Evolutionary conservation across 1,139 yeast species (phyloP).

Genomic region (Zygotorulaspora mrakii): DNA sequence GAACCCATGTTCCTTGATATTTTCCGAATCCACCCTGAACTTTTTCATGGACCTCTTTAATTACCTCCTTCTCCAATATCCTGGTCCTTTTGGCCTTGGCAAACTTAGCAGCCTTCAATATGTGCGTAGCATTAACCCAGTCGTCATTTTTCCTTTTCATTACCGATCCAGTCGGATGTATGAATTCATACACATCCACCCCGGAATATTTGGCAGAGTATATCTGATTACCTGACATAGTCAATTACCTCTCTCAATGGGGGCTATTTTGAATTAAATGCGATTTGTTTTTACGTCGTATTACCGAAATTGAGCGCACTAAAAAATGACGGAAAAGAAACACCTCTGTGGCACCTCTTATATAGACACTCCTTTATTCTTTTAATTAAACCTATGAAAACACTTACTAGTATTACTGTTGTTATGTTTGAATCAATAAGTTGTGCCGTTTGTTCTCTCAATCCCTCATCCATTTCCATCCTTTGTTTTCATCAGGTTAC

Average conservation of each 20-base stretch:
- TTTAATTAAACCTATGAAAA: not conserved
- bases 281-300: not conserved
- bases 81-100: conserved; percentile 93
- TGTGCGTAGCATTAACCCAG: conserved; percentile 98
- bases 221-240: conserved; percentile 40
- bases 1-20: conserved; percentile 98
- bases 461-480: conserved; percentile 5
- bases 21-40: conserved; percentile 97
- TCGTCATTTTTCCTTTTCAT: conserved; percentile 90
- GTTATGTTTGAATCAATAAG: too few relatives aligned
- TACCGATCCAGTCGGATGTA: conserved; percentile 76
- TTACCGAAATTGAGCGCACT: not conserved
- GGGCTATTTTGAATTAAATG: not conserved
- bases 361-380: not conserved
- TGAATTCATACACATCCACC: conserved; percentile 86
- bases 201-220: conserved; percentile 81
- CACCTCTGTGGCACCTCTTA: not conserved
- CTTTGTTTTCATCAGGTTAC: conserved; percentile 1
- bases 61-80: conserved; percentile 87
- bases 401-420: not conserved
- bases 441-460: too few relatives aligned
- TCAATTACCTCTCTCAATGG: not conserved
- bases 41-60: conserved; percentile 81
- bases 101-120: conserved; percentile 87
- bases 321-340: not conserved